These are phyloP conservation scores for Trichosanthes truncata DNA, from an alignment of 306 rosid genomes.

Conservation along the genomic window DNA sequence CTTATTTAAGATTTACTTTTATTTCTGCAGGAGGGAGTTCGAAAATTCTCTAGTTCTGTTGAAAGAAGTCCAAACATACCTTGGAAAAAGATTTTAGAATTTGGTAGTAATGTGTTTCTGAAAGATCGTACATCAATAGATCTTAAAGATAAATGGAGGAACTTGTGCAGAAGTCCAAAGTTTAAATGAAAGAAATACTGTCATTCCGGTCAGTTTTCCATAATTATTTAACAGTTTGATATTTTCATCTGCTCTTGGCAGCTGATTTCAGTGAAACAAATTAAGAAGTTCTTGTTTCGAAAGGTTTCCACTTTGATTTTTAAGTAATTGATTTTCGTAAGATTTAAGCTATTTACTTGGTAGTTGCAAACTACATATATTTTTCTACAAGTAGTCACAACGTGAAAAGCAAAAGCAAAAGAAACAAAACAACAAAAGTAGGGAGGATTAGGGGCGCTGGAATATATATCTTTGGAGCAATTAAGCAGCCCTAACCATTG, in stretches of 20 bases:
- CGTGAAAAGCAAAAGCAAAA: neutral
- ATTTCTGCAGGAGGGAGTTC: conserved; percentile 49
- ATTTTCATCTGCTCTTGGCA: neutral
- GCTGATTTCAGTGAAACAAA: neutral
- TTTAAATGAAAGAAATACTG: conserved; percentile 17
- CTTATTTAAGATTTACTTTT: neutral
- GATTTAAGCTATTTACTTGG: neutral
- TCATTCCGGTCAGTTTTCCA: neutral
- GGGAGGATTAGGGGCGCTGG: neutral
- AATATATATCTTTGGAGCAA: neutral
- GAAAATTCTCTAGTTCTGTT: conserved; percentile 18
- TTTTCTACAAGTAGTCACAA: too few species aligned
- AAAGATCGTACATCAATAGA: conserved; percentile 30
- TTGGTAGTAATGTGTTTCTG: conserved; percentile 41
- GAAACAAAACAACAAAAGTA: neutral
- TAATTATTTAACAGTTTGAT: neutral
- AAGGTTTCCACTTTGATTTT: neutral
- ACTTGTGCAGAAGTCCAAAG: conserved; percentile 28
- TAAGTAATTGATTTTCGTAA: neutral
- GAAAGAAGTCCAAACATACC: conserved; percentile 21
- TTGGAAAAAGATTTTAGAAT: conserved; percentile 48
- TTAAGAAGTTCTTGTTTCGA: neutral
- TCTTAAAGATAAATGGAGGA: conserved; percentile 64
- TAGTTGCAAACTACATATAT: neutral
- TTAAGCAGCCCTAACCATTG: neutral